A percentile compares a stretch with the other conserved stretches of the same genome.
Evolutionary conservation across 2,329 filamentous ascomycete genomes (phyloP).

Genomic region (Paraphoma sp.): DNA sequence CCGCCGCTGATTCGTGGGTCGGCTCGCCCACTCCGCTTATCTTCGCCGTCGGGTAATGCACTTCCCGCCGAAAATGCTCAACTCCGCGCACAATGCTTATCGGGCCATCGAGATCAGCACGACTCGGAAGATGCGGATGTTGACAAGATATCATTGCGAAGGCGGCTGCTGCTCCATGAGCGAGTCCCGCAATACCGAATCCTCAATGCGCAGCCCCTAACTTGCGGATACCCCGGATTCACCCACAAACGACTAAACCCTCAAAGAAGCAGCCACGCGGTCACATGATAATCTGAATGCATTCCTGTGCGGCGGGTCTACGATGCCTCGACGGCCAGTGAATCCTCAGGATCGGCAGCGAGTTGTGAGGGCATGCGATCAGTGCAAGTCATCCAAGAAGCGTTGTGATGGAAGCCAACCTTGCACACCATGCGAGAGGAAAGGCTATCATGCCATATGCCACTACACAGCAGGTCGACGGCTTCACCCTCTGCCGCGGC

Average conservation of each 20-base stretch:
- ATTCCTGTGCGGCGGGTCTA: neutral
- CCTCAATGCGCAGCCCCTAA: neutral
- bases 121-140: neutral
- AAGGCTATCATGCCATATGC: constrained; percentile 17
- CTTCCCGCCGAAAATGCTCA: neutral
- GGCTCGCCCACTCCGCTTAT: neutral
- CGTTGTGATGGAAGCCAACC: constrained; percentile 24
- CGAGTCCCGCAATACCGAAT: constrained; percentile 7
- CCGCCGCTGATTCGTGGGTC: neutral
- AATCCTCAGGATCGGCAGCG: constrained; percentile 28
- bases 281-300: constrained; percentile 13
- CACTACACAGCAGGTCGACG: constrained; percentile 16
- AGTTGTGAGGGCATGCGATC: constrained; percentile 25
- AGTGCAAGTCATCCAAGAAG: constrained; percentile 28
- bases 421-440: constrained; percentile 24
- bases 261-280: neutral
- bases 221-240: neutral
- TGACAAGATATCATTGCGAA: neutral
- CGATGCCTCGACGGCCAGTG: constrained; percentile 29
- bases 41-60: neutral
- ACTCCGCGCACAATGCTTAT: neutral
- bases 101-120: neutral
- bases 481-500: constrained; percentile 13
- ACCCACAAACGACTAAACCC: neutral
- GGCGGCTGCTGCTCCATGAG: constrained; percentile 12